Percentiles rank a stretch among this genome's conserved stretches.
Evolutionary conservation across 306 rosid species (phyloP).

Genomic region (Erythrophleum fordii): DNA sequence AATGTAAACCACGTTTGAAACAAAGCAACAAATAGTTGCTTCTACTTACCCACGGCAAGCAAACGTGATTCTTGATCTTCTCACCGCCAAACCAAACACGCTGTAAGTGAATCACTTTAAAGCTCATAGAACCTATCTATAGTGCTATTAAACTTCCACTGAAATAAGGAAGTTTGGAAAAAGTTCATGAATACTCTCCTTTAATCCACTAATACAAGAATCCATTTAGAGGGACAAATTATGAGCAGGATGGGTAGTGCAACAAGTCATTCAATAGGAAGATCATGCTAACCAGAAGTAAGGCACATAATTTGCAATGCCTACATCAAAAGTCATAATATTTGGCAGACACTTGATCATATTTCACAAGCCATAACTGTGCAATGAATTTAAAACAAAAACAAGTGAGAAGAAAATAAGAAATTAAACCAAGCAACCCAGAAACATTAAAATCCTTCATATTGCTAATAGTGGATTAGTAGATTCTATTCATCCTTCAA

Average conservation of each 20-base stretch:
- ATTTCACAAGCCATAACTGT: conserved; percentile 17
- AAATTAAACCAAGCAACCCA: conserved; percentile 8
- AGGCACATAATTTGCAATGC: conserved; percentile 1
- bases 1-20: no score
- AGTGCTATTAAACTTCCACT: not conserved
- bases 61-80: no score
- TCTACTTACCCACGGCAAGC: no score
- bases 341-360: conserved; percentile 18
- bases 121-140: not conserved
- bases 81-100: no score
- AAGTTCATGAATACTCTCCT: not conserved
- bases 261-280: not conserved
- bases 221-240: not conserved
- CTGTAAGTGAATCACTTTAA: not conserved
- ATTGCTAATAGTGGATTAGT: no score
- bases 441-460: conserved; percentile 30
- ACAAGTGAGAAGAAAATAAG: not conserved
- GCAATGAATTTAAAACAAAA: conserved; percentile 15
- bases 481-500: no score
- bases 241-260: not conserved
- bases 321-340: conserved; percentile 6
- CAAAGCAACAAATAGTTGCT: no score
- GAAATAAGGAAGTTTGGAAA: not conserved
- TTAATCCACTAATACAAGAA: not conserved
- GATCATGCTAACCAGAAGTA: conserved; percentile 3